Conservation (phyloP, 768 basidiomycete species). For the Clavaria fumosa region DNA sequence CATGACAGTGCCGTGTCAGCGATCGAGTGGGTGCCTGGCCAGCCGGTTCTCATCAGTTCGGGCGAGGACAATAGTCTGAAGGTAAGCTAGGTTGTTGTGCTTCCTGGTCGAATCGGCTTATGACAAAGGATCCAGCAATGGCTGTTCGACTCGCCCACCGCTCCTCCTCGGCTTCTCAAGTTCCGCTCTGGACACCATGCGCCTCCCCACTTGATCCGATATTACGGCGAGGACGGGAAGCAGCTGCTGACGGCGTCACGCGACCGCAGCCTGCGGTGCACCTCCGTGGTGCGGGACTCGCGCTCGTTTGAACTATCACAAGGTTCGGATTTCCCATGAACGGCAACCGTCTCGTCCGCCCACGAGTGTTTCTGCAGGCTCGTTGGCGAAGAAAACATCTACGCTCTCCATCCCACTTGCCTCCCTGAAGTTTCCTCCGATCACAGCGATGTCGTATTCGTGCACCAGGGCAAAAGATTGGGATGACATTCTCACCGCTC, state of each 20-base stretch:
- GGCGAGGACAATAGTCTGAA: conserved; percentile 94
- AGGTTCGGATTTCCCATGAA: conserved; percentile 27
- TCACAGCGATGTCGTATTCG: conserved; percentile 67
- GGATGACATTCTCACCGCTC: conserved; percentile 93
- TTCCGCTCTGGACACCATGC: conserved; percentile 84
- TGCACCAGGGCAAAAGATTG: conserved; percentile 80
- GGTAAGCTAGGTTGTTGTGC: conserved; percentile 26
- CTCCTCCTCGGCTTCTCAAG: conserved; percentile 78
- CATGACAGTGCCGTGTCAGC: conserved; percentile 77
- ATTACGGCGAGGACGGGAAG: conserved; percentile 97
- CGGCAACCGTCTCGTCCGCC: neutral
- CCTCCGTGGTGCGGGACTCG: conserved; percentile 89
- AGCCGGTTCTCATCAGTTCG: conserved; percentile 79
- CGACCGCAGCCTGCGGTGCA: conserved; percentile 80
- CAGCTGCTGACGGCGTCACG: conserved; percentile 77
- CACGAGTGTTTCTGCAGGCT: conserved; percentile 32
- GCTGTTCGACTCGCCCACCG: conserved; percentile 85
- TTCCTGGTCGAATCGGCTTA: neutral
- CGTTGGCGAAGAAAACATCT: conserved; percentile 68
- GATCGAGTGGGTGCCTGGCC: conserved; percentile 85
- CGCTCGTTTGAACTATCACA: conserved; percentile 90
- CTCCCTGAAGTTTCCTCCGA: conserved; percentile 71
- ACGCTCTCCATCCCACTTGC: conserved; percentile 63
- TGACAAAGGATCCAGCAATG: conserved; percentile 58
- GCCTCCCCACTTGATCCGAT: conserved; percentile 83